These are phyloP conservation scores for Boletus semigastroideus DNA, from an alignment of 1,284 basidiomycete species.

Conservation along the genomic window DNA sequence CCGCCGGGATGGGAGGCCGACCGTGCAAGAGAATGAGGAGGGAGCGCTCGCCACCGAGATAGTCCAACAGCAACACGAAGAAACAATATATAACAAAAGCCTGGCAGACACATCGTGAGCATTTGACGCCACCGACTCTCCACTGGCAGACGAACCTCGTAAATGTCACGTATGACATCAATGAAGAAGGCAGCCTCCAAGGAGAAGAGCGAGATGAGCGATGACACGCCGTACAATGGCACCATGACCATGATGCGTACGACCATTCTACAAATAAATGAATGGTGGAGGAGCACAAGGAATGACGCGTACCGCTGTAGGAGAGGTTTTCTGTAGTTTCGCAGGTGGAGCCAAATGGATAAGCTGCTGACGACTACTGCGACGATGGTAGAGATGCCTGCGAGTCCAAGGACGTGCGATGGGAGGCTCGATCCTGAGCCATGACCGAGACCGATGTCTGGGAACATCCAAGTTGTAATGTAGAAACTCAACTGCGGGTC, in stretches of 20 bases:
- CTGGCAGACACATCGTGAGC: conserved; percentile 38
- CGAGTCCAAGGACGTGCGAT: conserved; percentile 54
- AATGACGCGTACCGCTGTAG: conserved; percentile 64
- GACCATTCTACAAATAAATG: conserved; percentile 67
- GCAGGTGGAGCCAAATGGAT: conserved; percentile 87
- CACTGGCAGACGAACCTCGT: conserved; percentile 64
- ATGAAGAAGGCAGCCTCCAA: conserved; percentile 96
- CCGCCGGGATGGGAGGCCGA: conserved; percentile 80
- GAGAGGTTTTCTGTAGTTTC: conserved; percentile 84
- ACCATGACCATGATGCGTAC: conserved; percentile 98
- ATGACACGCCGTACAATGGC: conserved; percentile 89
- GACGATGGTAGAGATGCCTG: conserved; percentile 61
- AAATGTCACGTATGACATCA: conserved; percentile 92
- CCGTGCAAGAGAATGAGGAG: conserved; percentile 91
- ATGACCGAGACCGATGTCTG: conserved; percentile 26
- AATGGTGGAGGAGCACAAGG: not conserved
- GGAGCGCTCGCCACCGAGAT: conserved; percentile 92
- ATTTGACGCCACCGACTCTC: not conserved
- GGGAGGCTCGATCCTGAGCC: conserved; percentile 55
- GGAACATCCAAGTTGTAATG: conserved; percentile 15
- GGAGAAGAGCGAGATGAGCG: conserved; percentile 92
- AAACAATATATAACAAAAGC: conserved; percentile 97
- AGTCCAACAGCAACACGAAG: conserved; percentile 79
- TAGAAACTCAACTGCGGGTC: no score
- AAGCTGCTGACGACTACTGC: conserved; percentile 80